Conservation (phyloP, 2,329 filamentous ascomycete species). For the Paramyrothecium roridum region DNA sequence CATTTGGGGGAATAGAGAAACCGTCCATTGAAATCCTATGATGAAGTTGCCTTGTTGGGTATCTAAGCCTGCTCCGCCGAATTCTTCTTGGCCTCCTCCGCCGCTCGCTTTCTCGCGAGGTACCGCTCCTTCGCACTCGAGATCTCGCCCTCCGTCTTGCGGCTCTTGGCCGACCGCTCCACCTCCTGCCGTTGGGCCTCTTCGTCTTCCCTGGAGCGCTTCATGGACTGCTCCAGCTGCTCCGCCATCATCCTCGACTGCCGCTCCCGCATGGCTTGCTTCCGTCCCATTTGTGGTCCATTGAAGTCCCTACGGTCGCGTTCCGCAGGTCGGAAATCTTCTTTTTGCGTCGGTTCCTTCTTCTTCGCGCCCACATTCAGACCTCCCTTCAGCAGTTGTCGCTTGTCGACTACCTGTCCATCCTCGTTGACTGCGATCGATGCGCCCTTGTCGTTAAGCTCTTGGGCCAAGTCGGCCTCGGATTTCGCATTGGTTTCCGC, state of each 20-base stretch:
- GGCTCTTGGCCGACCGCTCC: conserved; percentile 68
- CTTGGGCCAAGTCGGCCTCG: conserved; percentile 62
- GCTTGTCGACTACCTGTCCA: conserved; percentile 78
- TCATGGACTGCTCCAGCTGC: conserved; percentile 70
- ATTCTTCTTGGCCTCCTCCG: conserved; percentile 64
- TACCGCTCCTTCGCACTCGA: conserved; percentile 78
- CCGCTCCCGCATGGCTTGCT: conserved; percentile 68
- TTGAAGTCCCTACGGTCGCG: conserved; percentile 33
- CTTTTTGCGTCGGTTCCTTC: conserved; percentile 37
- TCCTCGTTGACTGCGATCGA: conserved; percentile 74
- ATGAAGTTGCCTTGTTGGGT: conserved; percentile 16
- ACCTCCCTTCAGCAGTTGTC: conserved; percentile 73
- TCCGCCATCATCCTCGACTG: conserved; percentile 77
- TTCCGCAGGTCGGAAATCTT: conserved; percentile 19
- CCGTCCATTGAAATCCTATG: conserved; percentile 11
- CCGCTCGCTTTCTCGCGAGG: conserved; percentile 71
- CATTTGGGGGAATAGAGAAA: conserved; percentile 12
- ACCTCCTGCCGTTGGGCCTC: conserved; percentile 62
- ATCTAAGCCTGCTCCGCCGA: conserved; percentile 28
- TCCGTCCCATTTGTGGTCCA: conserved; percentile 42
- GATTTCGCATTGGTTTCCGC: conserved; percentile 52
- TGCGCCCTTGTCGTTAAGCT: conserved; percentile 61
- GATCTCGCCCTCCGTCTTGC: conserved; percentile 74
- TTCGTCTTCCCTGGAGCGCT: conserved; percentile 65
- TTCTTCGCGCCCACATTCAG: conserved; percentile 69